Base-by-base conservation (phyloP, 768 basidiomycete species). In the Termitomyces sp. region DNA sequence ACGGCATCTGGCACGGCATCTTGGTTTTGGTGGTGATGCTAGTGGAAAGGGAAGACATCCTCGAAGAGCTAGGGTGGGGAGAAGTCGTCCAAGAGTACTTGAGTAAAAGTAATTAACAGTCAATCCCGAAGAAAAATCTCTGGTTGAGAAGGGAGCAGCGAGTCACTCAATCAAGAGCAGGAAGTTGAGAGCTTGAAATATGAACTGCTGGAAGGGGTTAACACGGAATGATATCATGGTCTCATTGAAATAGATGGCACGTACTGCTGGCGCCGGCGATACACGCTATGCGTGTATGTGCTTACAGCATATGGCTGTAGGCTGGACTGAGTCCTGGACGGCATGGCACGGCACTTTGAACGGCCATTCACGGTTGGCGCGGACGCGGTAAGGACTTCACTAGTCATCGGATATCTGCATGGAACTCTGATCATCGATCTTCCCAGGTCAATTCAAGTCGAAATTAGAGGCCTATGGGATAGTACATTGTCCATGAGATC, bases 131-230 rank as follows among this genome's bases (percentile, higher is more conserved):
- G 10, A 14, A n/a, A 6, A 16, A 20, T 6, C 18, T 42, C 36
- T 42, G 18, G 20, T 8, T 42, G 10, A 43, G 34, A 9, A 27
- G 16, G 20, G 57, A 58, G 36, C 57, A 58, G n/a, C 26, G 58
- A 59, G 58, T 59, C 32, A 59, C 53, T 59, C 53, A 10, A 9
- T 8, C 34, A 36, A 20, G 53, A 59, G 48, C 33, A 18, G 24
- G 4, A 34, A 13, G 24, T 34, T n/a, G 22, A 3, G 33, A 49
- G 48, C 48, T 34, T 34, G 14, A 34, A 34, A 14, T 8, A 24
- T 10, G 18, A n/a, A 13, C 13, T 26, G 12, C 26, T 46, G 27
- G 16, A 46, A 46, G 27, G 46, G 46, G 16, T 36, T 36, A 36
- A 4, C 34, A 4, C 12, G 34, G 14, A 36, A 36, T 36, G 26